A percentile compares a stretch with the other conserved stretches of the same genome.
These are phyloP conservation scores for Alternaria sp. DNA, from an alignment of 2,329 filamentous ascomycete genomes.

Conservation along the genomic window DNA sequence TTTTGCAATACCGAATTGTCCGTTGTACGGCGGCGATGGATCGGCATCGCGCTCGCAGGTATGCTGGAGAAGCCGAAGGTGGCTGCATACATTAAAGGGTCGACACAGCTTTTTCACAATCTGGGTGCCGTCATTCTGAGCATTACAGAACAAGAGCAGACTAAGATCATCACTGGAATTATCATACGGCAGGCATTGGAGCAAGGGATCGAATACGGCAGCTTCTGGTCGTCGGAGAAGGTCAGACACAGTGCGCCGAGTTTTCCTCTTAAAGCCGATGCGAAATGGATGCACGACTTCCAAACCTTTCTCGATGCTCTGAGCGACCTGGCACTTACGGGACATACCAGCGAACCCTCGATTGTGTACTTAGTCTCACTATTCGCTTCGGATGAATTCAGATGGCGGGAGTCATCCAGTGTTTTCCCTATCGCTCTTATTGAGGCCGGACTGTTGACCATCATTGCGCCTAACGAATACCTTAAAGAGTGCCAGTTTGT, in stretches of 20 bases:
- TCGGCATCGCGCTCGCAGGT: constrained; percentile 40
- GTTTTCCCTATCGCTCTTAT: constrained; percentile 24
- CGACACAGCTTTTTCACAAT: constrained; percentile 17
- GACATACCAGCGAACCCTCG: constrained; percentile 17
- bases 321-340: constrained; percentile 23
- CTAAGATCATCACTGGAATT: constrained; percentile 43
- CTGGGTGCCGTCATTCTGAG: constrained; percentile 40
- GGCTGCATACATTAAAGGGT: constrained; percentile 23
- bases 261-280: constrained; percentile 32
- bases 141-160: constrained; percentile 37
- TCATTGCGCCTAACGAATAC: constrained; percentile 30
- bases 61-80: constrained; percentile 34
- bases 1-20: constrained; percentile 36
- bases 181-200: constrained; percentile 39
- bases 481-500: constrained; percentile 33
- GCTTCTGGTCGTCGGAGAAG: constrained; percentile 41
- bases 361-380: constrained; percentile 37
- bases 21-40: constrained; percentile 38
- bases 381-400: constrained; percentile 31
- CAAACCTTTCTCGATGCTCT: constrained; percentile 41
- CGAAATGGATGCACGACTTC: constrained; percentile 40
- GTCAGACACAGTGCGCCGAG: constrained; percentile 28
- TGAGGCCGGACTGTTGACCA: constrained; percentile 30
- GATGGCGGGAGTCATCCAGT: constrained; percentile 26
- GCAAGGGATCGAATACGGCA: constrained; percentile 30